Evolutionary conservation across 2,329 filamentous ascomycete genomes (phyloP), one percentile per base, ranked within the genome.

Genomic region (Monilinia fructigena): DNA sequence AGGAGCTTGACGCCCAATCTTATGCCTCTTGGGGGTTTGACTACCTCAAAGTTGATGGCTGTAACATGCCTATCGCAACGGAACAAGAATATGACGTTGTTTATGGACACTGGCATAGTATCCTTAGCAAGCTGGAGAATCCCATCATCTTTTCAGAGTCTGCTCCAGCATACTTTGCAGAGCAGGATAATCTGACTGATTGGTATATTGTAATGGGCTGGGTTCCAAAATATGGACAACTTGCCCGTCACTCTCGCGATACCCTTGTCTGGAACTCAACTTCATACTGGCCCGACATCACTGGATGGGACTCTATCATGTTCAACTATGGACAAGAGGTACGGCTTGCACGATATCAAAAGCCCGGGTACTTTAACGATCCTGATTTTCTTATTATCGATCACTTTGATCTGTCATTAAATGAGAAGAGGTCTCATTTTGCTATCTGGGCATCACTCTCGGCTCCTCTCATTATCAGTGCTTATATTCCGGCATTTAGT

Each of bases 1-100:
- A 89, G 71, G 76, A 80, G 6, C 76, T 84, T 23, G 87, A 89
- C 74, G 86, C 86, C 2, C 74, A 80, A 61, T 82, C 83, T 0
- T 88, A 74, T 54, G 67, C 73, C 23, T 79, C 80, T 28, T 88
- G 85, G 85, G 84, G 83, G 2, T 80, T 88, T 63, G 84, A 86
- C 71, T 87, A 85, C 67, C 75, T 85, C 28, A 86, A 86, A 74
- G 82, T 85, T 69, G 85, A 87, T 73, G 86, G 86, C 72, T 87
- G 84, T 74, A 77, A 81, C 66, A 75, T 80, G 53, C 71, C 70
- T 48, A 67, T 64, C 14, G 68, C 66, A 12, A 79, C 78, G 0
- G 69, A 75, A n/a, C 71, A 75, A 35, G 79, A 78, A 75, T 78
- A 80, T 67, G 71, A 77, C 55, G 75, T 77, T 62, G 79, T 82